A percentile compares a stretch with the other conserved stretches of the same genome.
Conservation (phyloP, 306 rosid genomes). For the Purshia tridentata region DNA sequence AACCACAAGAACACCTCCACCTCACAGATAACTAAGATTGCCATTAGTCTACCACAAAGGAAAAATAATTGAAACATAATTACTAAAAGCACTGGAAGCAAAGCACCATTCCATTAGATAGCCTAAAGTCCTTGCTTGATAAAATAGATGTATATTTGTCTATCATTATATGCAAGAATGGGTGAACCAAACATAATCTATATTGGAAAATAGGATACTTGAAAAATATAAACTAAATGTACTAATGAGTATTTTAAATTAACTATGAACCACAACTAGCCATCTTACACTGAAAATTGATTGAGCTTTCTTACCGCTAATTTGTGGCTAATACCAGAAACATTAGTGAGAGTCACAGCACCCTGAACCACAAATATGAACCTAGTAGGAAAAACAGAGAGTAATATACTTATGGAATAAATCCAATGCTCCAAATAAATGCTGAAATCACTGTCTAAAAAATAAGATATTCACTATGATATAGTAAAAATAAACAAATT, state of each 20-base stretch:
- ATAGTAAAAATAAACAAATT: neutral
- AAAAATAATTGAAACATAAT: neutral
- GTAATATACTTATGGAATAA: slow-evolving; percentile 18
- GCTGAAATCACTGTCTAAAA: slow-evolving; percentile 15
- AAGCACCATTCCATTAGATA: neutral
- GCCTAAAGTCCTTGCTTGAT: neutral
- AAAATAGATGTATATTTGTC: neutral
- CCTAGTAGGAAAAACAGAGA: slow-evolving; percentile 44
- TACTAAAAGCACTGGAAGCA: neutral
- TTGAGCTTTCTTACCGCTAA: slow-evolving; percentile 49
- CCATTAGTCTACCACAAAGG: neutral
- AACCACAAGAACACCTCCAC: neutral
- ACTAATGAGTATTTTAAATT: neutral
- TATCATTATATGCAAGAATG: neutral
- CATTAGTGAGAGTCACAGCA: slow-evolving; percentile 46
- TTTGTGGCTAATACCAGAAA: slow-evolving; percentile 37
- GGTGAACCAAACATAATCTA: neutral
- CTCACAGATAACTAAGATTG: neutral
- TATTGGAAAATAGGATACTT: too few relatives aligned
- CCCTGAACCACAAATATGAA: slow-evolving; percentile 90
- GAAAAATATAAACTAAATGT: neutral
- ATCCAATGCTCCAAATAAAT: slow-evolving; percentile 20
- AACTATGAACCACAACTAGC: neutral
- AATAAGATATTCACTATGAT: neutral
- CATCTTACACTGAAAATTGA: slow-evolving; percentile 20